Conservation (phyloP, 345 rosid species). For the Brassica nigra region DNA sequence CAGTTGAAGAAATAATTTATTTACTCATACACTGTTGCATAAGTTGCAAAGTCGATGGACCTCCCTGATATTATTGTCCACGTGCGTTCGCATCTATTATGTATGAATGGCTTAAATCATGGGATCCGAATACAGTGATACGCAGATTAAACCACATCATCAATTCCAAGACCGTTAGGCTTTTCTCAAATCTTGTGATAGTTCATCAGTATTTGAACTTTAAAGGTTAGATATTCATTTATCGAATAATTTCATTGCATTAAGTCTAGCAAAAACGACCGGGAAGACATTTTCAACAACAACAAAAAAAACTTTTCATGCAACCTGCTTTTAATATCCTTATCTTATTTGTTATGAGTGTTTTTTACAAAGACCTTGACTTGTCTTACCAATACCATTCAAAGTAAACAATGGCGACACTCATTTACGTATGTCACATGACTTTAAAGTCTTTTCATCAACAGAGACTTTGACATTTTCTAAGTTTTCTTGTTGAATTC, state of each 20-base stretch:
- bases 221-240: neutral
- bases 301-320: neutral
- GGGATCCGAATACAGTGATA: neutral
- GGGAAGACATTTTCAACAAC: neutral
- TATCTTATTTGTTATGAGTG: neutral
- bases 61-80: neutral
- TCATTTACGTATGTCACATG: neutral
- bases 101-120: neutral
- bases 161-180: neutral
- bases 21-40: neutral
- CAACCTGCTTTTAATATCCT: neutral
- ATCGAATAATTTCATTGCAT: neutral
- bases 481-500: neutral
- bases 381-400: neutral
- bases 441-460: neutral
- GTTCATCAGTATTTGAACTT: neutral
- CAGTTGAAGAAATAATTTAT: neutral
- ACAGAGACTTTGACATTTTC: neutral
- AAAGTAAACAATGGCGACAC: neutral
- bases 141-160: neutral
- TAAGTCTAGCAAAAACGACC: no score
- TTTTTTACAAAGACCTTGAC: neutral
- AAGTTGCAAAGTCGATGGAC: neutral
- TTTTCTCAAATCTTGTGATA: neutral
- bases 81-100: neutral